These are phyloP conservation scores for Ceratocystis alfenasii DNA, from an alignment of 2,329 filamentous ascomycete genomes.

Conservation along the genomic window DNA sequence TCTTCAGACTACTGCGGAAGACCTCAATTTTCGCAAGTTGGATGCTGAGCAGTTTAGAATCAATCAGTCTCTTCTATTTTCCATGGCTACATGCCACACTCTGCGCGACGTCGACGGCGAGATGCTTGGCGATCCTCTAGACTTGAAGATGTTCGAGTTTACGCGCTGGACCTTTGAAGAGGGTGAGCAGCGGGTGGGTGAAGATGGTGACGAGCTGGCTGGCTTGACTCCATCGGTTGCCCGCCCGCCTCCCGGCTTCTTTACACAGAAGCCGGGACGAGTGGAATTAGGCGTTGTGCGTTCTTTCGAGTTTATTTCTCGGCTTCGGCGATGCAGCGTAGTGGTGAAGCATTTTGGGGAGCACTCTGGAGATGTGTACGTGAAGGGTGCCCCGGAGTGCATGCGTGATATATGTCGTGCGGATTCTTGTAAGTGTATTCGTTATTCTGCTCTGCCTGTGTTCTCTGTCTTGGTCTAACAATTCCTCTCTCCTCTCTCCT, in stretches of 20 bases:
- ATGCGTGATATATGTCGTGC: constrained; percentile 86
- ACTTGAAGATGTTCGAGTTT: constrained; percentile 98
- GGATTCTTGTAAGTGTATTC: constrained; percentile 53
- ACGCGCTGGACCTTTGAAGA: constrained; percentile 89
- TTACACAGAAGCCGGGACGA: constrained; percentile 17
- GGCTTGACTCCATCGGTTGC: constrained; percentile 80
- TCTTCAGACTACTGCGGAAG: constrained; percentile 13
- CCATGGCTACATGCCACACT: constrained; percentile 96
- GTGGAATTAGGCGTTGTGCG: constrained; percentile 77
- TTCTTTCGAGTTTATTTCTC: constrained; percentile 88
- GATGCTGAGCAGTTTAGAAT: constrained; percentile 33
- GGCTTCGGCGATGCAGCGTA: constrained; percentile 83
- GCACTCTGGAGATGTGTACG: constrained; percentile 73
- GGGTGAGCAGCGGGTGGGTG: constrained; percentile 57
- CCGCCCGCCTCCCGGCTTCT: constrained; percentile 47
- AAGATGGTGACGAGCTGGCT: constrained; percentile 61
- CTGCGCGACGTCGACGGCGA: constrained; percentile 77
- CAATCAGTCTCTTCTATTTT: constrained; percentile 47
- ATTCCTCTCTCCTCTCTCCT: neutral
- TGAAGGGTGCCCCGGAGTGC: constrained; percentile 92
- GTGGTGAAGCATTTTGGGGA: constrained; percentile 81
- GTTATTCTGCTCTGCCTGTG: neutral
- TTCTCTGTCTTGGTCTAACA: neutral
- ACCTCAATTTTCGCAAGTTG: constrained; percentile 41
- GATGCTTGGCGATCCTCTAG: constrained; percentile 82